A percentile compares a stretch with the other conserved stretches of the same genome.
Evolutionary conservation across 805 yeast species (phyloP).

Genomic region (Zygotorulaspora florentina): DNA sequence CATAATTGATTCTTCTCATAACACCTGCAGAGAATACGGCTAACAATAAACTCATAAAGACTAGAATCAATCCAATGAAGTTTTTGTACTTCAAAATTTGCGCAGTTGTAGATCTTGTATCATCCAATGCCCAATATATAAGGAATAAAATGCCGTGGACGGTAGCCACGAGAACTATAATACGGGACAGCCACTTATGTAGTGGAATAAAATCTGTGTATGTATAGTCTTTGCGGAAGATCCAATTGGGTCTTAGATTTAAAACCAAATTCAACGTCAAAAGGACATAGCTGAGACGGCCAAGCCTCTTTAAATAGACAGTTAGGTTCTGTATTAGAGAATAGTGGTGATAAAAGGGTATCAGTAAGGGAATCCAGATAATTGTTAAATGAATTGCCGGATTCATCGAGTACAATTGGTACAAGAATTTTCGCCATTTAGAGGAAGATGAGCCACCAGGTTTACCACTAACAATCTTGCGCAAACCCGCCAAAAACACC

Average conservation of each 20-base stretch:
- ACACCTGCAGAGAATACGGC: conserved; percentile 45
- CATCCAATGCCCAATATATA: conserved; percentile 44
- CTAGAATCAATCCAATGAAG: conserved; percentile 49
- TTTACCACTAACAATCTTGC: conserved; percentile 39
- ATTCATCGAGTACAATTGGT: conserved; percentile 36
- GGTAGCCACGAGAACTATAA: conserved; percentile 43
- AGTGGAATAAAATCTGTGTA: conserved; percentile 53
- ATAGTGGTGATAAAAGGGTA: conserved; percentile 35
- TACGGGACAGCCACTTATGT: conserved; percentile 70
- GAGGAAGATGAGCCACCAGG: conserved; percentile 39
- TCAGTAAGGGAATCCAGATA: conserved; percentile 31
- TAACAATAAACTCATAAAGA: conserved; percentile 37
- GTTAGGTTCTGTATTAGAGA: conserved; percentile 27
- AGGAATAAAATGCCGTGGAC: conserved; percentile 53
- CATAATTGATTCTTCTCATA: conserved; percentile 48
- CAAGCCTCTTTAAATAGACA: conserved; percentile 49
- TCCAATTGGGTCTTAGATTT: conserved; percentile 52
- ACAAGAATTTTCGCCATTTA: conserved; percentile 30
- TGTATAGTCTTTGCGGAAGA: conserved; percentile 38
- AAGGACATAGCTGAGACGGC: conserved; percentile 56
- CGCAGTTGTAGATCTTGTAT: conserved; percentile 36
- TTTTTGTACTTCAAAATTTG: conserved; percentile 36
- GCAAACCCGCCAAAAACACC: conserved; percentile 32
- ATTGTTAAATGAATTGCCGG: conserved; percentile 37
- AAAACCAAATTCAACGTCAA: conserved; percentile 55